Evolutionary conservation across 169 alveolate species (phyloP).

Genomic region (Plasmodium ovale): DNA sequence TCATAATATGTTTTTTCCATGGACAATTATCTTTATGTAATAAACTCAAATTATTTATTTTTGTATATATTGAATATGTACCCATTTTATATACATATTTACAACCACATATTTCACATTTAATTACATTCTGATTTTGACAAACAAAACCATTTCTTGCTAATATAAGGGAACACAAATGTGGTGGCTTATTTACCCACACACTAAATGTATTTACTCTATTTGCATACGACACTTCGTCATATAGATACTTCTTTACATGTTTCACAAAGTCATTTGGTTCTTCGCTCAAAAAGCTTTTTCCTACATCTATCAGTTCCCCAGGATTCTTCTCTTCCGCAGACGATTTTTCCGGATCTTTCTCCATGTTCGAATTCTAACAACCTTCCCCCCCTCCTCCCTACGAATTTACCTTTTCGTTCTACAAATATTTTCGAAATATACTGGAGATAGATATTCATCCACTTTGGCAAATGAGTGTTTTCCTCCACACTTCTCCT

Average conservation of each 20-base stretch:
- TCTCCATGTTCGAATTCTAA: too few species aligned
- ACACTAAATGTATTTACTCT: slow-evolving; percentile 35
- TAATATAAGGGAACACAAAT: slow-evolving; percentile 44
- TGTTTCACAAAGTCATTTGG: slow-evolving; percentile 28
- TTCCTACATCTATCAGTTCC: slow-evolving; percentile 38
- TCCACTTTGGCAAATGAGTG: too few species aligned
- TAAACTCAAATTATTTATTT: slow-evolving; percentile 57
- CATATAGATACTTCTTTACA: slow-evolving; percentile 10
- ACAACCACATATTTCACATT: slow-evolving; percentile 62
- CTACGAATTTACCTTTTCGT: too few species aligned
- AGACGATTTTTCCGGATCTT: background rate
- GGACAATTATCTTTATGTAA: slow-evolving; percentile 63
- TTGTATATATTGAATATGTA: slow-evolving; percentile 67
- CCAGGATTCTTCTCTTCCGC: slow-evolving; percentile 1
- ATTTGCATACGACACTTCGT: slow-evolving; percentile 24
- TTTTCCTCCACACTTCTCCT: too few species aligned
- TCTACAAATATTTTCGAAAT: too few species aligned
- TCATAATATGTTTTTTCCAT: slow-evolving; percentile 62
- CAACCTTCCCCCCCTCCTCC: too few species aligned
- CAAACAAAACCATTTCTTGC: slow-evolving; percentile 73
- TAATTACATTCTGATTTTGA: slow-evolving; percentile 32
- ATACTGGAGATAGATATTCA: too few species aligned
- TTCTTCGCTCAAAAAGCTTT: slow-evolving; percentile 35
- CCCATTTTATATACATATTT: slow-evolving; percentile 49
- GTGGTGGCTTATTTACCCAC: slow-evolving; percentile 63